Percentiles rank a stretch among this genome's conserved stretches.
phyloP scores from a whole-genome alignment of 1,284 basidiomycete species.

The Fomitopsis pinicola region DNA sequence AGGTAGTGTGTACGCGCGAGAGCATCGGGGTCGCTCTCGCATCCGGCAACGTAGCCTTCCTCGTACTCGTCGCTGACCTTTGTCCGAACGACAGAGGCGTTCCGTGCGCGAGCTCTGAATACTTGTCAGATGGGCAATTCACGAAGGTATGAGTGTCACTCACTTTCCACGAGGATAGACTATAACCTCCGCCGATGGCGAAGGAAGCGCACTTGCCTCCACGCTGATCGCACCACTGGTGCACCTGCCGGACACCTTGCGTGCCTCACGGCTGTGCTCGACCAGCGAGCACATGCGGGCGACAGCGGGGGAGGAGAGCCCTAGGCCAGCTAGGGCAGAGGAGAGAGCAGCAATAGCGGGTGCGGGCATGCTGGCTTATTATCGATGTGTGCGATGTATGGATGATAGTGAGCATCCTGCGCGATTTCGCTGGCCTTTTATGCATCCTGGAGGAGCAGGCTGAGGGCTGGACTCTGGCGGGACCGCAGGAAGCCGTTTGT shows the following conservation, averaged over 20 bases:
- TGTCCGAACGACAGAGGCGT: neutral
- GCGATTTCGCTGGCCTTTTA: neutral
- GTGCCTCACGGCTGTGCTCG: neutral
- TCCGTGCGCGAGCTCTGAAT: neutral
- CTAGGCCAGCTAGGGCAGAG: constrained; percentile 1
- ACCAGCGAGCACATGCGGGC: neutral
- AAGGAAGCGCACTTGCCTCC: neutral
- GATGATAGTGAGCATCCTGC: neutral
- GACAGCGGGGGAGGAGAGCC: neutral
- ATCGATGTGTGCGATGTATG: neutral
- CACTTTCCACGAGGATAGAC: neutral
- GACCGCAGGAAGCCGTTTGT: too few species aligned
- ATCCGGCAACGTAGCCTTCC: neutral
- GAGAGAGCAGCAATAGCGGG: neutral
- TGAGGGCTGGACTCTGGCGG: too few species aligned
- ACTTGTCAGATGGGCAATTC: neutral
- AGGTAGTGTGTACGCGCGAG: neutral
- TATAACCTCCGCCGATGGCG: neutral
- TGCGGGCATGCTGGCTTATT: neutral
- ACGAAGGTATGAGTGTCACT: neutral
- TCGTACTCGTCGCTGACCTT: neutral
- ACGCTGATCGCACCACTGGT: neutral
- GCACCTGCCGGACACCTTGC: neutral
- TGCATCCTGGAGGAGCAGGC: neutral
- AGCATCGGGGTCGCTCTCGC: neutral